A percentile compares a stretch with the other conserved stretches of the same genome.
phyloP scores from a whole-genome alignment of 192 early-diverging fungal species.

The Coemansia sp. region DNA sequence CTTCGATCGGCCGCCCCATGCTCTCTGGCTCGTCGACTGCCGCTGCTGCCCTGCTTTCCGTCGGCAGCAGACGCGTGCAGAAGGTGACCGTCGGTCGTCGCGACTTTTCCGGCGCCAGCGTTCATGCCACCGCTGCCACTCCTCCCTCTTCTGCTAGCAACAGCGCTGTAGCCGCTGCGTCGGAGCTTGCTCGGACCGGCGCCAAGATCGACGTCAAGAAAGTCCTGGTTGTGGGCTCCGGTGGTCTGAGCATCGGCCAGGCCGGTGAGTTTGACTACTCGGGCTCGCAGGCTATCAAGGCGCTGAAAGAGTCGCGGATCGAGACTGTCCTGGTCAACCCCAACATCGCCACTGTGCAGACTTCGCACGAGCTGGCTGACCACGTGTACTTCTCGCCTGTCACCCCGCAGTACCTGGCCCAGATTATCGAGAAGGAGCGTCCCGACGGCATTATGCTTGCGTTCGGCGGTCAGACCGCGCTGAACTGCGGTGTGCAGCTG shows the following conservation, averaged over 20 bases:
- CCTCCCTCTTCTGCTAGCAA: conserved; percentile 14
- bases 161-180: conserved; percentile 38
- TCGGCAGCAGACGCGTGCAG: background rate
- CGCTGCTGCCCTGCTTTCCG: background rate
- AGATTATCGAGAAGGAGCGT: conserved; percentile 90
- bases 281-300: conserved; percentile 97
- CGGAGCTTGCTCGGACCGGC: conserved; percentile 45
- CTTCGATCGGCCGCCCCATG: background rate
- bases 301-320: conserved; percentile 86
- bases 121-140: conserved; percentile 15
- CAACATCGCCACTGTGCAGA: conserved; percentile 99
- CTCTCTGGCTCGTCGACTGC: background rate
- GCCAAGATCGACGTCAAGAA: conserved; percentile 71
- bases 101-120: conserved; percentile 32
- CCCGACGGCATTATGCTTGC: conserved; percentile 95
- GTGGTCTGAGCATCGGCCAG: conserved; percentile 94
- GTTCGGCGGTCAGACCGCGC: conserved; percentile 96
- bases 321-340: conserved; percentile 97
- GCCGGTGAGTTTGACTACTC: conserved; percentile 99
- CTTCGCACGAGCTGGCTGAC: conserved; percentile 89
- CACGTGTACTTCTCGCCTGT: conserved; percentile 95
- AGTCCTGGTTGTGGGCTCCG: conserved; percentile 93
- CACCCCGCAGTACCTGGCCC: conserved; percentile 86
- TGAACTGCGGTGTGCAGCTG: conserved; percentile 93
- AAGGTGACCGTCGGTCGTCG: conserved; percentile 31